Conservation (phyloP, 169 alveolate species). For the Eimeria mitis region DNA sequence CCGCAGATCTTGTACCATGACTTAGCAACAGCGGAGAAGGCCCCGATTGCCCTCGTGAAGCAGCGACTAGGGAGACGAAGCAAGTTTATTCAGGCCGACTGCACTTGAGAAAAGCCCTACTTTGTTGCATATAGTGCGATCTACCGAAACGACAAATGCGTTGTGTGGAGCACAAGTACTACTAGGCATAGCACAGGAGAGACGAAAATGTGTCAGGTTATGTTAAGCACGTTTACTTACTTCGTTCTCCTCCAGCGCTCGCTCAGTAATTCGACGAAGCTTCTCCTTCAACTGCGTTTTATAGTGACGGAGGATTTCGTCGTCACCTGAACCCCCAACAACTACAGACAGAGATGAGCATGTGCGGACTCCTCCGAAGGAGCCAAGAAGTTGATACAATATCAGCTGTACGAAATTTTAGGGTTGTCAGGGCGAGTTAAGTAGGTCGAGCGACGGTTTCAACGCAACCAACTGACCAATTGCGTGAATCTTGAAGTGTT, state of each 20-base stretch:
- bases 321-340: conserved; percentile 68
- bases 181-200: background rate
- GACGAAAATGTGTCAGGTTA: background rate
- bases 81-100: background rate
- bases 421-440: background rate
- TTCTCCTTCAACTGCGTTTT: conserved; percentile 76
- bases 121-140: background rate
- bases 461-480: conserved; percentile 28
- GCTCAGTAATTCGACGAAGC: conserved; percentile 77
- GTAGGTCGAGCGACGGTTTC: background rate
- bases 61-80: background rate
- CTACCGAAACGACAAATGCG: background rate
- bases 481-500: conserved; percentile 74
- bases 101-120: background rate
- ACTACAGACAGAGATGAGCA: background rate
- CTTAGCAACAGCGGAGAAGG: background rate
- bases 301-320: conserved; percentile 66
- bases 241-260: conserved; percentile 79
- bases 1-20: background rate
- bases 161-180: background rate
- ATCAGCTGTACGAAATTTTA: background rate
- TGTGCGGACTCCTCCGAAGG: background rate
- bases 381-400: background rate
- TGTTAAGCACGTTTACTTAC: background rate
- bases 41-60: background rate